Evolutionary conservation across 805 yeast species (phyloP), one percentile per base, ranked within the genome.

Genomic region (Pichia rugopelliculosa): DNA sequence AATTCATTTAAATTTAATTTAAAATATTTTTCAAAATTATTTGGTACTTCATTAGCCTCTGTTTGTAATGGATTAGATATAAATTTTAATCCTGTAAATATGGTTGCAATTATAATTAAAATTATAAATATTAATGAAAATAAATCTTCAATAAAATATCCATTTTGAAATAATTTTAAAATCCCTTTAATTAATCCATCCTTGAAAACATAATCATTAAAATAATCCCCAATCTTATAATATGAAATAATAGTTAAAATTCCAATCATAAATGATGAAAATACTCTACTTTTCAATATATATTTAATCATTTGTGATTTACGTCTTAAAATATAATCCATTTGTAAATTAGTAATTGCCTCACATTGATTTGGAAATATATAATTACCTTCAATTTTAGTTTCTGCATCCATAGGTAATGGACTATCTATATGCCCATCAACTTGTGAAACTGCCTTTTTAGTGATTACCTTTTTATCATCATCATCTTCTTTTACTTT

Each of bases 281-380:
- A 66, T 21, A 67, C 48, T 3, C 75, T 77, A 58, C 74, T 74
- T 69, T 72, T 72, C 42, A 78, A 70, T 36, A 78, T 56, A 41
- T 58, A 56, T 49, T 59, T 71, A 59, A 75, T 77, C 45, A 78
- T 68, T 23, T 62, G 50, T 2, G 80, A 64, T 57, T 77, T 82
- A 36, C 68, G 59, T 52, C 68, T 71, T 22, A 74, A 59, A 47
- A 77, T 66, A 53, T 72, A 78, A 60, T 85, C 93, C 48, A 85
- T 79, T 26, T 82, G 78, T 50, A 84, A 64, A 48, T 77, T 80
- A 46, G 82, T 58, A 1, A 82, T 77, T 11, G 85, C 85, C 39
- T 77, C 75, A 1, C 83, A 70, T 37, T 72, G 69, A 26, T 75
- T 77, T 1, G 90, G 90, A 7, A 67, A 69, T 44, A 86, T 67